Evolutionary conservation across 768 basidiomycete species (phyloP), one percentile per base, ranked within the genome.

Genomic region (Naematelia encephala): DNA sequence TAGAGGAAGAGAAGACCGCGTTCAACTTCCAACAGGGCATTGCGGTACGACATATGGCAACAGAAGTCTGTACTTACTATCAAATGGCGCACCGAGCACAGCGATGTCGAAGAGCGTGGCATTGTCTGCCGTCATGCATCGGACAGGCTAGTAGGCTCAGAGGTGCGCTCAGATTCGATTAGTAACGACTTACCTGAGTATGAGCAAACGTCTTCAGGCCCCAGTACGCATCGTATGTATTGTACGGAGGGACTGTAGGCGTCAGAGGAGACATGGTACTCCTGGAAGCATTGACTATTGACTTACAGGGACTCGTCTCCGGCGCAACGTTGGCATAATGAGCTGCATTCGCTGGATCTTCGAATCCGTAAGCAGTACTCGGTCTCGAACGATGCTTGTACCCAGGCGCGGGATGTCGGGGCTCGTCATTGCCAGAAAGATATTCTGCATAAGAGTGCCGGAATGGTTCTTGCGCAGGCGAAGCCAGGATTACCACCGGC

Each of bases 101-200:
- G 88, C 89, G 54, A 91, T 84, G 74, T 91, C 88, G 69, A 87
- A 88, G 2, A 66, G 62, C 26, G 56, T 57, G 16, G 46, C 27
- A 30, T 57, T 57, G 23, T 57, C 56, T 16, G 56, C 56, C 10
- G 47, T 51, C 48, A 49, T 14, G 22, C 44, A 47, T 22, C 39
- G 11, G n/a, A 49, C 55, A 42, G 28, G 27, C 51, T 53, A 16
- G 13, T 11, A 5, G 5, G 5, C 8, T 11, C 46, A 47, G 8
- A 5, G 11, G 23, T 11, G 46, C 5, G 19, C 11, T 47, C 46
- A 10, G 10, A 8, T 8, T 16, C 34, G 8, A 16, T 39, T 8
- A 39, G 16, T 39, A 8, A 8, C 16, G 34, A 26, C 56, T 30
- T 26, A 57, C 56, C 14, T 19, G 45, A 25, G 39, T 42, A 23